Evolutionary conservation across 1,284 basidiomycete species (phyloP).

Genomic region (Pisolithus thermaeus): DNA sequence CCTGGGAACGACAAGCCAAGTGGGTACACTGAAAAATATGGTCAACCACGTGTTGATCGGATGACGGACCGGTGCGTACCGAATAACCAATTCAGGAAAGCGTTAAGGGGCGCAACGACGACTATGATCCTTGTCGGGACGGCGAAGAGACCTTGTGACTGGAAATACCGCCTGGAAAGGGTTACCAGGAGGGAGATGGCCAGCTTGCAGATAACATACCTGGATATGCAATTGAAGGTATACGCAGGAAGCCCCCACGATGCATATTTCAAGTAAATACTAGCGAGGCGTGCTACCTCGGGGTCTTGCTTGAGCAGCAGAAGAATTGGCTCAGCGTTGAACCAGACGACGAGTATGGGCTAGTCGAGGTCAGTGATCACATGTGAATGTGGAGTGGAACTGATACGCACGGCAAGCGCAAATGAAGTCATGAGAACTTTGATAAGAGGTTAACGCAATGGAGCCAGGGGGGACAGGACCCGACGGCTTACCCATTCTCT

Average conservation of each 20-base stretch:
- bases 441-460: slow-evolving; percentile 5
- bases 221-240: slow-evolving; percentile 66
- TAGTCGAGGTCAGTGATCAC: slow-evolving; percentile 18
- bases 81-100: slow-evolving; percentile 81
- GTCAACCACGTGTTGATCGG: slow-evolving; percentile 3
- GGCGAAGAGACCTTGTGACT: slow-evolving; percentile 83
- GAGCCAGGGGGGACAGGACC: background rate
- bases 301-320: slow-evolving; percentile 83
- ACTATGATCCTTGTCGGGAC: slow-evolving; percentile 85
- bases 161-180: slow-evolving; percentile 72
- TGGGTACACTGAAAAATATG: slow-evolving; percentile 52
- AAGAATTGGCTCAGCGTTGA: slow-evolving; percentile 78
- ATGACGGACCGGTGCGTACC: slow-evolving; percentile 35
- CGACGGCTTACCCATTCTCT: slow-evolving; percentile 65
- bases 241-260: slow-evolving; percentile 88
- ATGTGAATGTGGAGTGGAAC: background rate
- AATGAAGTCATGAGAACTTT: slow-evolving; percentile 63
- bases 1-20: slow-evolving; percentile 88
- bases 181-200: slow-evolving; percentile 1
- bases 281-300: slow-evolving; percentile 78
- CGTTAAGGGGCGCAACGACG: slow-evolving; percentile 84
- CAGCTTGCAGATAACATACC: slow-evolving; percentile 34
- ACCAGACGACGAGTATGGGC: slow-evolving; percentile 72
- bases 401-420: slow-evolving; percentile 47
- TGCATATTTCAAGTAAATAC: slow-evolving; percentile 72